Conservation (phyloP, 176 grass and related monocot genomes). For the Luzula sylvatica region DNA sequence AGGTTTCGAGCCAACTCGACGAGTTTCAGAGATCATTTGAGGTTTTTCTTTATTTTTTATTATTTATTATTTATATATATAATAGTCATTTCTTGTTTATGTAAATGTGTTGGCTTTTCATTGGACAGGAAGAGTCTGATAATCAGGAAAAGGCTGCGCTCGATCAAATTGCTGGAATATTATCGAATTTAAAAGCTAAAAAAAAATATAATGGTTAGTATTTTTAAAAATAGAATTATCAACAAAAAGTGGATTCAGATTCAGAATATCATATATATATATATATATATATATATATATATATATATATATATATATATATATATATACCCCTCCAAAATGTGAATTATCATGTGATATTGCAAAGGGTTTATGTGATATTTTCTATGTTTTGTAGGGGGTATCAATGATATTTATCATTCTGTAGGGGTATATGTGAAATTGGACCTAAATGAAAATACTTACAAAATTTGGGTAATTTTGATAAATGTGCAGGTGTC, state of each 20-base stretch:
- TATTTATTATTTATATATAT: not conserved
- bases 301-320: too few species aligned
- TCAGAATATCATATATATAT: too few species aligned
- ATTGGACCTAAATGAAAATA: not conserved
- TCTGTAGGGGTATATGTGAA: too few species aligned
- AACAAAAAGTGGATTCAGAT: too few species aligned
- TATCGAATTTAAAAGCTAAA: constrained; percentile 37
- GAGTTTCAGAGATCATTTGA: constrained; percentile 64
- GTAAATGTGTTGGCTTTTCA: not conserved
- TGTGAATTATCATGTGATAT: too few species aligned
- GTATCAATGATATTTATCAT: too few species aligned
- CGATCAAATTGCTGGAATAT: constrained; percentile 52
- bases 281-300: too few species aligned
- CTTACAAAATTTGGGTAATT: not conserved
- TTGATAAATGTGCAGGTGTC: constrained; percentile 42
- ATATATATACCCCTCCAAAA: too few species aligned
- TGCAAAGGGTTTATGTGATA: too few species aligned
- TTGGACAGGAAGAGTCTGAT: constrained; percentile 47
- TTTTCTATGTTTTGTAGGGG: too few species aligned
- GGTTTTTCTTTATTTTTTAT: constrained; percentile 32
- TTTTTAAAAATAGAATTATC: too few species aligned
- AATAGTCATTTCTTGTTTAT: not conserved
- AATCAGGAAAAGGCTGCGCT: constrained; percentile 48
- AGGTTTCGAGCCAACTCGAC: constrained; percentile 23
- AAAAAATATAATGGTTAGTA: constrained; percentile 55